phyloP scores from a whole-genome alignment of 768 basidiomycete species.

The Lanmaoa pseudosensibilis region DNA sequence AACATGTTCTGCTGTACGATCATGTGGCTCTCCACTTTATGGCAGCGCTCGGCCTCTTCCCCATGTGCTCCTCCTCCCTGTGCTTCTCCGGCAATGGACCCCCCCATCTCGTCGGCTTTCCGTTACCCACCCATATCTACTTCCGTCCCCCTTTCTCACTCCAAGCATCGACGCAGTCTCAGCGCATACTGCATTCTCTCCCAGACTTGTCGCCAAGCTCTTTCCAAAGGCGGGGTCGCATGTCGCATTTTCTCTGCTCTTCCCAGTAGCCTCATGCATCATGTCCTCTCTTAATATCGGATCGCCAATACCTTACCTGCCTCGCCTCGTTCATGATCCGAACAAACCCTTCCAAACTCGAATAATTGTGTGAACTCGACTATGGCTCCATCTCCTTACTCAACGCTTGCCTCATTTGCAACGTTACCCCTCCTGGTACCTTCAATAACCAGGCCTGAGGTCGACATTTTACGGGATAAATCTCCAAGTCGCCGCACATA shows the following conservation, averaged over 20 bases:
- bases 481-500: slow-evolving; percentile 19
- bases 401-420: slow-evolving; percentile 16
- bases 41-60: slow-evolving; percentile 21
- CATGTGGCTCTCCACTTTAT: slow-evolving; percentile 22
- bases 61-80: slow-evolving; percentile 1
- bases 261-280: slow-evolving; percentile 29
- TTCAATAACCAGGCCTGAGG: slow-evolving; percentile 4
- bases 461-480: slow-evolving; percentile 10
- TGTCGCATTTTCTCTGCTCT: slow-evolving; percentile 1
- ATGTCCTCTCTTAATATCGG: slow-evolving; percentile 32
- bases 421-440: neutral
- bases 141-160: slow-evolving; percentile 1
- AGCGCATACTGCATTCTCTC: neutral
- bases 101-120: neutral
- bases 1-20: slow-evolving; percentile 30
- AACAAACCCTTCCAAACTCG: slow-evolving; percentile 14
- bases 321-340: slow-evolving; percentile 34
- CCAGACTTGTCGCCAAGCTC: neutral
- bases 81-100: slow-evolving; percentile 28
- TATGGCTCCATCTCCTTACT: slow-evolving; percentile 6
- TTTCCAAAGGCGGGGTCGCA: neutral
- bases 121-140: neutral
- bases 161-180: slow-evolving; percentile 7
- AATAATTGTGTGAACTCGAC: slow-evolving; percentile 27
- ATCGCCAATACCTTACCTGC: slow-evolving; percentile 27